Evolutionary conservation across 176 grass and related monocot species (phyloP).

Genomic region (Aegilops umbellulata): DNA sequence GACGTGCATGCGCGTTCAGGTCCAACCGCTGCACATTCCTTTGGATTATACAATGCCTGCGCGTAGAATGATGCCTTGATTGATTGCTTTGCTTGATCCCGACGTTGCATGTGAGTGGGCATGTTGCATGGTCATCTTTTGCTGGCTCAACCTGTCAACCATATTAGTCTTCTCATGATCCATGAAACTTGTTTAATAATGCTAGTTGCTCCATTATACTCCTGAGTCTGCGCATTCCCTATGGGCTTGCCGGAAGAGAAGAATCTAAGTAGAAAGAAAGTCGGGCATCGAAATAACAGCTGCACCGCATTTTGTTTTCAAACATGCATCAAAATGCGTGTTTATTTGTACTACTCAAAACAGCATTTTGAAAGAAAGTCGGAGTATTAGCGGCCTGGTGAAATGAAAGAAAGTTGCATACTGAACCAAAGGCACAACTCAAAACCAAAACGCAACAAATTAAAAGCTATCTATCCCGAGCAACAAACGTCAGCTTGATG

Average conservation of each 20-base stretch:
- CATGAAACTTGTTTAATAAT: neutral
- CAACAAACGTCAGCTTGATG: neutral
- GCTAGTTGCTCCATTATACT: neutral
- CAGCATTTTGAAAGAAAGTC: no score
- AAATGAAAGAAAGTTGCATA: neutral
- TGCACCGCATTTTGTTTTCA: neutral
- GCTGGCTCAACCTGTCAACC: constrained; percentile 1
- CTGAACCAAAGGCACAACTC: neutral
- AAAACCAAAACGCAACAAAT: neutral
- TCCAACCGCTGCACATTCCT: neutral
- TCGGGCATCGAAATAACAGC: no score
- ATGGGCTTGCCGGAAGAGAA: no score
- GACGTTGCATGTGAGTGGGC: constrained; percentile 6
- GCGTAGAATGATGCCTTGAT: neutral
- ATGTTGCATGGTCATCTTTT: neutral
- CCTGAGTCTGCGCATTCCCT: neutral
- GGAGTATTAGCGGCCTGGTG: no score
- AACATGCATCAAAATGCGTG: neutral
- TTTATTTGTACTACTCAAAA: neutral
- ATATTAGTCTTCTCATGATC: constrained; percentile 15
- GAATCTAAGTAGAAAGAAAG: no score
- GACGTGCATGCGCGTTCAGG: constrained; percentile 17
- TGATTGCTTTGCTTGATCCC: neutral
- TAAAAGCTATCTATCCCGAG: neutral
- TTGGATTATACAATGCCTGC: constrained; percentile 15